Evolutionary conservation across 2,329 filamentous ascomycete genomes (phyloP).

Genomic region (Dactylellina sp.): DNA sequence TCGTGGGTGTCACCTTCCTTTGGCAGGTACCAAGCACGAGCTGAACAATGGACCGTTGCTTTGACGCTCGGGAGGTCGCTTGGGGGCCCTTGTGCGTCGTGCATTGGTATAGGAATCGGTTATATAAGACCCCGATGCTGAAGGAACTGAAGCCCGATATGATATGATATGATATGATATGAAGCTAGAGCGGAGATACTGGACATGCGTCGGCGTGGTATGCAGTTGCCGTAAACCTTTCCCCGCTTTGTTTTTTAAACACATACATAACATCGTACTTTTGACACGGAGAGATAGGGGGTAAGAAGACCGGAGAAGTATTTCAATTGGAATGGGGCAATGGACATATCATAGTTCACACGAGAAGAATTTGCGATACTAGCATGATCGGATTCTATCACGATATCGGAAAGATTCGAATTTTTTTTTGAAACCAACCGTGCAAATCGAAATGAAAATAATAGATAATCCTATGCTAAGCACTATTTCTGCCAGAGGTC

Average conservation of each 20-base stretch:
- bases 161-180: too few species aligned
- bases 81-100: background rate
- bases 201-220: constrained; percentile 32
- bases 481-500: too few species aligned
- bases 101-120: background rate
- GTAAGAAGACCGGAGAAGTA: background rate
- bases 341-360: too few species aligned
- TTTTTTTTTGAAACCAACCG: background rate
- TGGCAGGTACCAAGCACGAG: constrained; percentile 24
- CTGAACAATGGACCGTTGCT: constrained; percentile 11
- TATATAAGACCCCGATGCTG: background rate
- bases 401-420: background rate
- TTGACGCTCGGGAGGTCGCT: constrained; percentile 16
- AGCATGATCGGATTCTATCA: too few species aligned
- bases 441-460: too few species aligned
- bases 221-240: background rate
- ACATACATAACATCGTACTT: too few species aligned
- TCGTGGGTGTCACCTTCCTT: constrained; percentile 23
- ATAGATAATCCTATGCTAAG: too few species aligned
- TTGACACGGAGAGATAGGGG: background rate
- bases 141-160: background rate
- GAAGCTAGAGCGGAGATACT: background rate
- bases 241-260: too few species aligned
- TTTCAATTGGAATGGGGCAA: too few species aligned
- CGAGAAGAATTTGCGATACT: too few species aligned